A percentile compares a stretch with the other conserved stretches of the same genome.
phyloP scores from a whole-genome alignment of 768 basidiomycete species.

The Rhizopogon sp. region DNA sequence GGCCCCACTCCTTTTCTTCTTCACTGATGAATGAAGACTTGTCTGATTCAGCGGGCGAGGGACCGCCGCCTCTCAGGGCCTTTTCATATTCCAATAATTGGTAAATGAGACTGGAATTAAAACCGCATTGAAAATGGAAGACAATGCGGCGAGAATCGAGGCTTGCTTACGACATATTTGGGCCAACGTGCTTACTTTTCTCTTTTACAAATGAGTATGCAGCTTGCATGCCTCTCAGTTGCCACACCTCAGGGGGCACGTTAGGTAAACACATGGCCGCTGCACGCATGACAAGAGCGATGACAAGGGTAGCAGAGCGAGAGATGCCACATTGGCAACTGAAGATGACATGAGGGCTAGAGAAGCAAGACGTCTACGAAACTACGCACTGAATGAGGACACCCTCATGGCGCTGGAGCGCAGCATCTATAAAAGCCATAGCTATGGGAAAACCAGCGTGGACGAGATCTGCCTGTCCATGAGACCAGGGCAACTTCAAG shows the following conservation, averaged over 20 bases:
- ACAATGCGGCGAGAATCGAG: conserved; percentile 14
- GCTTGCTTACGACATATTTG: conserved; percentile 86
- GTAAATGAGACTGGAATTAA: conserved; percentile 71
- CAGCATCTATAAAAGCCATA: conserved; percentile 78
- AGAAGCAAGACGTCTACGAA: conserved; percentile 9
- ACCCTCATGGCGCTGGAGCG: conserved; percentile 70
- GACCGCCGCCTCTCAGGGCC: conserved; percentile 46
- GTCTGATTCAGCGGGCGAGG: conserved; percentile 51
- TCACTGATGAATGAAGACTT: conserved; percentile 48
- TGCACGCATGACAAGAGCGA: conserved; percentile 93
- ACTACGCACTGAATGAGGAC: conserved; percentile 78
- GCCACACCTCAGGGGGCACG: conserved; percentile 73
- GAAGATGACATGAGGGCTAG: conserved; percentile 12
- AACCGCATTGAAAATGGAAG: conserved; percentile 16
- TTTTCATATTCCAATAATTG: conserved; percentile 91
- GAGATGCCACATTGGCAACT: conserved; percentile 95
- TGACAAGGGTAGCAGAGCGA: conserved; percentile 83
- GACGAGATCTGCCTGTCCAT: conserved; percentile 89
- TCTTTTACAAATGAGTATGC: conserved; percentile 88
- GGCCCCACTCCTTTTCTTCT: conserved; percentile 80
- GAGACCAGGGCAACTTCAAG: conserved; percentile 88
- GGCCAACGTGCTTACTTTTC: conserved; percentile 83
- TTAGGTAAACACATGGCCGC: conserved; percentile 61
- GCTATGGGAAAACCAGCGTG: conserved; percentile 71
- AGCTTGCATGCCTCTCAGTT: conserved; percentile 82